phyloP scores from a whole-genome alignment of 805 yeast species.

The Candida piceae region DNA sequence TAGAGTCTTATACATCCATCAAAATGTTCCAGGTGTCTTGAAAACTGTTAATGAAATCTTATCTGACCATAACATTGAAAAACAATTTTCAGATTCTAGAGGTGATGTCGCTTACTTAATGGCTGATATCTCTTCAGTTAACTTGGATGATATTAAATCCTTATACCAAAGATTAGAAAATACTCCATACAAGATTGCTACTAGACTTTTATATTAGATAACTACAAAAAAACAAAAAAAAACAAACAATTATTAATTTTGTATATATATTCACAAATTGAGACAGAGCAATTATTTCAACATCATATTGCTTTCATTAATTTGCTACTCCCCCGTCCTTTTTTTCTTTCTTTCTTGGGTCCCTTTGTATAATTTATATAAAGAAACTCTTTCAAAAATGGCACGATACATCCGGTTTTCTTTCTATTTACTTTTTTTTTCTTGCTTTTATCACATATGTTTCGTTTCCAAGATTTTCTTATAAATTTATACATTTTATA shows the following conservation, averaged over 20 bases:
- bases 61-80: constrained; percentile 92
- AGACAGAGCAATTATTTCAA: too few species aligned
- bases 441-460: not conserved
- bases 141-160: constrained; percentile 73
- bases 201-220: constrained; percentile 76
- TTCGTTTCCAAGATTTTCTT: not conserved
- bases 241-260: constrained; percentile 1
- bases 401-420: not conserved
- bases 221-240: not conserved
- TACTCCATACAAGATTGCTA: constrained; percentile 86
- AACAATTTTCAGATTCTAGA: constrained; percentile 95
- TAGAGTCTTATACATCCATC: constrained; percentile 93
- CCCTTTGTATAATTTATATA: too few species aligned
- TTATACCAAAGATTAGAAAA: constrained; percentile 80
- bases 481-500: too few species aligned
- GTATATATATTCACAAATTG: too few species aligned
- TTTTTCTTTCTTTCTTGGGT: too few species aligned
- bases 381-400: too few species aligned
- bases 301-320: too few species aligned
- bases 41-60: constrained; percentile 94
- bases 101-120: constrained; percentile 95
- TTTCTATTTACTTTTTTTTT: not conserved
- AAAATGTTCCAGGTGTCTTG: constrained; percentile 98
- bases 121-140: constrained; percentile 93
- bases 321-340: too few species aligned